Evolutionary conservation across 257 asterid species (phyloP), one percentile per base, ranked within the genome.

Genomic region (Linderniella brevidens): DNA sequence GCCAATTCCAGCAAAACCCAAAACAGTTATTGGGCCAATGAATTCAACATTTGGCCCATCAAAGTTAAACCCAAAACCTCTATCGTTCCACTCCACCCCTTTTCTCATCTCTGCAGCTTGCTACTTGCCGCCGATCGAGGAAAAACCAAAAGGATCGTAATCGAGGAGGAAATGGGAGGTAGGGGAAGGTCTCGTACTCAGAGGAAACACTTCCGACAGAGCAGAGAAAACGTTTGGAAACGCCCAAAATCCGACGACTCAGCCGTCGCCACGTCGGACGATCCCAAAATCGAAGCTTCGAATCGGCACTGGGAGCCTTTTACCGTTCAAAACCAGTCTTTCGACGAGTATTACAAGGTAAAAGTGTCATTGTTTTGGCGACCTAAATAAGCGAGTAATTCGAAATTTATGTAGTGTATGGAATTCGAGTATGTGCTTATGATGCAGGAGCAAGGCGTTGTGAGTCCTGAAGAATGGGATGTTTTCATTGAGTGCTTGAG

Each of bases 161-260:
- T 25, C 32, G 32, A 25, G 32, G n/a, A n/a, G 43, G 44, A 13
- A 46, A 87, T 77, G 95, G 93, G 98, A 18, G 83, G 93, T 5
- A 68, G 92, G 44, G 82, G 94, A 41, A 90, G 77, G 73, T 74
- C 90, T 25, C 92, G 99, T 13, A 90, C 99, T 54, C 99, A 85
- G 76, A 68, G 96, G 56, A 90, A 79, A 13, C 94, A 90, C 75
- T 90, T 90, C 52, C 60, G 74, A 41, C 75, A 90, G 58, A 62
- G 61, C 74, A 69, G 96, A 59, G 94, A 90, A 50, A 90, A 90
- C 55, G 77, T 71, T 0, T 90, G 99, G 99, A 81, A 90, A 53
- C 90, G 82, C 53, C 14, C 69, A 12, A 81, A 90, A 65, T 44
- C 83, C 50, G 90, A 71, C 37, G 70, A 19, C 55, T 58, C 77